Conservation (phyloP, 1,139 yeast species). For the Scheffersomyces quercinus region DNA sequence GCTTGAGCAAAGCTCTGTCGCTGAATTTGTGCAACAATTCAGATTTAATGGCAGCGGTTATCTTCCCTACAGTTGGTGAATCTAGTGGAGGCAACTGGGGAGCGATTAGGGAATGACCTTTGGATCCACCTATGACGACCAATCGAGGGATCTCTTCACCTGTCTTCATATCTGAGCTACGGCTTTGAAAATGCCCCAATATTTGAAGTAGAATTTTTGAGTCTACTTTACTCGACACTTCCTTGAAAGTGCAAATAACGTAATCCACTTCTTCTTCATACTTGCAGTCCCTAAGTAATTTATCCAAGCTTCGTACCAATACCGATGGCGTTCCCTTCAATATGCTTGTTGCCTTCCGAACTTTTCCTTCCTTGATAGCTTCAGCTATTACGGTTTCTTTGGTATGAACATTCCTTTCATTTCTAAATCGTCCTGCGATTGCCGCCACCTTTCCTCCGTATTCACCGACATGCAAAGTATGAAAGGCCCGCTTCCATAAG, state of each 20-base stretch:
- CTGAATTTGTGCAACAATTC: neutral
- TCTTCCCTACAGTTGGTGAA: neutral
- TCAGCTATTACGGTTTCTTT: constrained; percentile 6
- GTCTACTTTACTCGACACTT: constrained; percentile 3
- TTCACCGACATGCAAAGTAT: constrained; percentile 13
- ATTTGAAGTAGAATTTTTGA: constrained; percentile 10
- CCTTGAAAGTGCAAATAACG: constrained; percentile 3
- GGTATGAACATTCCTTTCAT: constrained; percentile 10
- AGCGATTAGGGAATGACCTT: constrained; percentile 2
- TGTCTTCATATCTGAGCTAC: constrained; percentile 1
- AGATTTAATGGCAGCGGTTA: neutral
- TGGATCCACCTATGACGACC: constrained; percentile 5
- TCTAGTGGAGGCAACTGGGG: neutral
- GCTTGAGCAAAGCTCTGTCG: neutral
- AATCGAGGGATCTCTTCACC: constrained; percentile 1
- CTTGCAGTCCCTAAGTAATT: constrained; percentile 7
- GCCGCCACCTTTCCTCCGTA: constrained; percentile 4
- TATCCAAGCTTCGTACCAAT: constrained; percentile 10
- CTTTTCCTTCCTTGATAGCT: constrained; percentile 8
- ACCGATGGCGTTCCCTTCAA: constrained; percentile 7
- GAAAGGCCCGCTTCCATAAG: constrained; percentile 12
- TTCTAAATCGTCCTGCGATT: constrained; percentile 9
- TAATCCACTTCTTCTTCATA: neutral
- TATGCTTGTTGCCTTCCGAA: constrained; percentile 3
- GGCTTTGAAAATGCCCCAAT: constrained; percentile 9